Conservation (phyloP, 2,329 filamentous ascomycete species). For the Venturia asperata region DNA sequence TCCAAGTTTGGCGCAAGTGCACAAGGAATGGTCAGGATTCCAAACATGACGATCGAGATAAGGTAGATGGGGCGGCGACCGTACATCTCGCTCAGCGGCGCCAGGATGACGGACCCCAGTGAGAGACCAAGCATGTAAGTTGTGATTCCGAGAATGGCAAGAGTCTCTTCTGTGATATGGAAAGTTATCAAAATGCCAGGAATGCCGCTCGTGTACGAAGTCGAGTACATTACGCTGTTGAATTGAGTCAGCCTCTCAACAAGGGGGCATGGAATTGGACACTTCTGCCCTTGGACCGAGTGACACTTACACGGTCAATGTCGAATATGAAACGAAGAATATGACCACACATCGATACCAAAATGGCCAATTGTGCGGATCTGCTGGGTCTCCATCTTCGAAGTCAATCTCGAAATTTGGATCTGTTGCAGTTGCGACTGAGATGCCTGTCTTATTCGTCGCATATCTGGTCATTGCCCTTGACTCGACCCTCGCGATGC, state of each 20-base stretch:
- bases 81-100: constrained; percentile 65
- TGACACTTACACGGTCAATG: constrained; percentile 23
- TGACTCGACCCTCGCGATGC: constrained; percentile 10
- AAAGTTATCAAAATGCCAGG: constrained; percentile 64
- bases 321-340: constrained; percentile 36
- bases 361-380: constrained; percentile 63
- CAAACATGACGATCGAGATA: constrained; percentile 56
- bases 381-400: constrained; percentile 53
- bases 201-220: constrained; percentile 67
- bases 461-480: constrained; percentile 9
- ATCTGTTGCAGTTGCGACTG: constrained; percentile 33
- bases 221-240: constrained; percentile 60
- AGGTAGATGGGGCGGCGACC: constrained; percentile 63
- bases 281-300: not conserved
- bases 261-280: constrained; percentile 28
- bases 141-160: constrained; percentile 70
- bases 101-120: constrained; percentile 62
- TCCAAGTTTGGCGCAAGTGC: constrained; percentile 61
- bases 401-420: constrained; percentile 69
- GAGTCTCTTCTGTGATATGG: constrained; percentile 46
- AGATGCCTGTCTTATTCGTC: constrained; percentile 18
- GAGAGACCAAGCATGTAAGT: constrained; percentile 72
- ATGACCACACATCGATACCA: constrained; percentile 48
- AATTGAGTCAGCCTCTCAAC: constrained; percentile 24
- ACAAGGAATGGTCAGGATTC: constrained; percentile 63